Evolutionary conservation across 352 stramenopile genomes (phyloP).

Genomic region (Plasmopara viticola): DNA sequence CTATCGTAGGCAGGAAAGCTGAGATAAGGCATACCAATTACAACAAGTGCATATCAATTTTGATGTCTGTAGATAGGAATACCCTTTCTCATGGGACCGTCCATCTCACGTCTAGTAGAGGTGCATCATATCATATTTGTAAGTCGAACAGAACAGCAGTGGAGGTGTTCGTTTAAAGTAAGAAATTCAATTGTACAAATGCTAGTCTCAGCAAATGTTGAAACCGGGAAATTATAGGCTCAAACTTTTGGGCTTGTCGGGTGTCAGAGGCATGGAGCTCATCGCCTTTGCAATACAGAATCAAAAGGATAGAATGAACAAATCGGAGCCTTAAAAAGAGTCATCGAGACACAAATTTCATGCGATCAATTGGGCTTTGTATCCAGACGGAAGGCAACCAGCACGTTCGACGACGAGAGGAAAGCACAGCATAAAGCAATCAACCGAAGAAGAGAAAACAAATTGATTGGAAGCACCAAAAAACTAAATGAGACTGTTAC

Average conservation of each 20-base stretch:
- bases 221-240: slow-evolving; percentile 58
- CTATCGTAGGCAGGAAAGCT: too few species aligned
- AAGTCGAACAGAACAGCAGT: too few species aligned
- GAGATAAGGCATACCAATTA: too few species aligned
- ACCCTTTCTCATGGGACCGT: too few species aligned
- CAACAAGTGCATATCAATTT: too few species aligned
- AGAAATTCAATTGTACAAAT: slow-evolving; percentile 67
- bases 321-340: slow-evolving; percentile 37
- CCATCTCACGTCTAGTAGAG: too few species aligned
- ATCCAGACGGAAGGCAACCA: slow-evolving; percentile 64
- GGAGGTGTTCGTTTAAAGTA: too few species aligned
- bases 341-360: slow-evolving; percentile 10
- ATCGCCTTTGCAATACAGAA: slow-evolving; percentile 74
- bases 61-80: too few species aligned
- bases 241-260: slow-evolving; percentile 79
- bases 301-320: slow-evolving; percentile 36
- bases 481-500: slow-evolving; percentile 72
- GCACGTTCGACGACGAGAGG: slow-evolving; percentile 32
- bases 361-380: slow-evolving; percentile 39
- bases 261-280: slow-evolving; percentile 77
- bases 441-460: slow-evolving; percentile 29
- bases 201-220: slow-evolving; percentile 40
- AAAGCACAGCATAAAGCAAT: slow-evolving; percentile 54
- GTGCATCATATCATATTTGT: too few species aligned
- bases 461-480: slow-evolving; percentile 73